Base-by-base conservation (phyloP, 495 filamentous ascomycete genomes). In the Podospora comata region DNA sequence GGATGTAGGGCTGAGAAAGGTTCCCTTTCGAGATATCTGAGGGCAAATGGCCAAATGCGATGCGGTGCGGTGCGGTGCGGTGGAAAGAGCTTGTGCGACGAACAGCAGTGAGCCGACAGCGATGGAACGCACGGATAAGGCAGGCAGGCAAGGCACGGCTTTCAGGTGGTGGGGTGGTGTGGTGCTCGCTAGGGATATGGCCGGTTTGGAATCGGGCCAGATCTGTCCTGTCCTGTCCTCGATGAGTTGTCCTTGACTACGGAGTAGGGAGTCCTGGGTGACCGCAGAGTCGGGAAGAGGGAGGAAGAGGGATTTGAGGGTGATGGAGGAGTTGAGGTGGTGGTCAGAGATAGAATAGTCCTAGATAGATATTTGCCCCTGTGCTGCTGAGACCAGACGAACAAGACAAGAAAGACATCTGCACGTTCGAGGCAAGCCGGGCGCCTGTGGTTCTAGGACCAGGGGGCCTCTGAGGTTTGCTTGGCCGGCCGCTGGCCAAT, bases 401-500 rank as follows among this genome's bases (percentile, higher is more conserved):
- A 48, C 39, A 48, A 11, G 39, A 48, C 39, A 48, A 48, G 39
- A 48, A 48, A 48, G 39, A 48, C 39, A 48, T 48, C 39, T 48
- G 39, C 39, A 48, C 7, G 39, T 48, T 48, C 39, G 39, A 48
- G 39, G 39, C 39, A 48, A 48, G 39, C 39, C 39, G 39, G 39
- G 39, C 39, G 39, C 9, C 39, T 48, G 13, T 48, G 9, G 9
- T 16, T 48, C 39, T 16, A 13, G 39, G 39, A 11, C 61, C 61
- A 63, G 30, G 61, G 30, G 18, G 11, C n/a, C 18, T 13, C 61
- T 27, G 34, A 63, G 32, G 61, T 39, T 63, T 63, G 61, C 61
- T 63, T 63, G 61, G 61, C 32, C 61, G 30, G 61, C 30, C 34
- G 34, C 61, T 63, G 65, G 65, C 65, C 65, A 67, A 48, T 67